Base-by-base conservation (phyloP, 164 flowering plant species). In the Liriodendron chinense region DNA sequence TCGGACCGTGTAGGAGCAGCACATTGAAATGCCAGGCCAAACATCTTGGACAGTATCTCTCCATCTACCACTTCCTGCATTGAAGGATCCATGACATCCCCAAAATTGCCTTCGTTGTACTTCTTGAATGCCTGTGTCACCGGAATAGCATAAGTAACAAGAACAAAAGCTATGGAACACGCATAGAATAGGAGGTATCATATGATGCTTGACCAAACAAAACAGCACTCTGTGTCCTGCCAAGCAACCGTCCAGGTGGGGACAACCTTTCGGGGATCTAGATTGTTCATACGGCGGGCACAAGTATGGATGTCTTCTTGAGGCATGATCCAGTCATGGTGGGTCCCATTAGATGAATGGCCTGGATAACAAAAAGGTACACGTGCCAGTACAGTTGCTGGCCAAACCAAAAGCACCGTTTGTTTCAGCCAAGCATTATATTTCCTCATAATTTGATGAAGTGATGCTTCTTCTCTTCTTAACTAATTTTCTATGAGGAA, bases 1-100 rank as follows among this genome's bases (percentile, higher is more conserved):
- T 96, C 94, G 0, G 84, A 69, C 73, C 98, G 84, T 26, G 84
- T 81, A 43, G 98, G 95, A 3, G 96, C 97, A 23, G 94, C 96
- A 81, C 99, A 96, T 6, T 88, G 86, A 76, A 96, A 82, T 28
- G 97, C 97, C 83, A 96, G 82, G 72, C 77, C 79, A 70, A 96
- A 85, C 83, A 94, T 89, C 70, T 89, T 92, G 21, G 23, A 22
- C 7, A 91, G 76, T 28, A 87, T 81, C 26, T 82, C 84, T 18
- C 49, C 69, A 34, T 83, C 84, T 18, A 92, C 86, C 1, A 23
- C 79, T 78, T 92, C 98, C 53, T 80, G 83, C 89, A 96, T 83
- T 26, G 56, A 67, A 57, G 96, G 96, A 84, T 96, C 99, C 74
- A 89, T 69, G 80, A 90, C 49, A 24, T 81, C 89, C 76, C 50